Evolutionary conservation across 805 yeast genomes (phyloP), one percentile per base, ranked within the genome.

Genomic region (Diddensiella santjacobensis): DNA sequence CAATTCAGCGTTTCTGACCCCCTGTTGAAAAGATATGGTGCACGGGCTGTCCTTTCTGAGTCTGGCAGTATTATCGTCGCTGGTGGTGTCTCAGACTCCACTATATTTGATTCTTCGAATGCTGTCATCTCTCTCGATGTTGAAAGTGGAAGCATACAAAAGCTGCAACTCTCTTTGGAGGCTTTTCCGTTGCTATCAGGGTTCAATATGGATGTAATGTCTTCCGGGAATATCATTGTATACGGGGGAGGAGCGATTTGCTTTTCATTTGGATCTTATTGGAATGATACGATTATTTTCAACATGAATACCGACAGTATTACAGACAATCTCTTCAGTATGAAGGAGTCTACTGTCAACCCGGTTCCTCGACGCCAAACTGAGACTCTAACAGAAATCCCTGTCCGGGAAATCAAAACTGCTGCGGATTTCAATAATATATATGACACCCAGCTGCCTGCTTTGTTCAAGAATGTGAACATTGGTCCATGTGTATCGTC

Each of bases 201-300:
- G 1, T 75, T 75, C 52, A 76, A 73, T 30, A 46, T 75, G 20
- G 61, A 67, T 10, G 59, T 62, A 2, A 31, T 62, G 4, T 47
- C 50, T 2, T 53, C 54, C 3, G 31, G 31, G 8, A 36, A 39
- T 11, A 18, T 62, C 4, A 45, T 65, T 18, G 40, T 64, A 2
- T 53, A 78, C 38, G 84, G 82, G 5, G 91, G 95, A 2, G 95
- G 95, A 2, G 90, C 85, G 0, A 87, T 85, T 1, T 86, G 95
- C 60, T 86, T 83, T 55, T 84, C 90, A 0, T 87, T 85, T 66
- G 95, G 95, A 0, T 71, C 82, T 0, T 72, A 71, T 18, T 74
- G 77, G 74, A 76, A 77, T 44, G 60, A 60, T 22, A 30, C 55
- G 3, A 22, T 42, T 6, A 45, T 57, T 4, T 17, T 58, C 5